Conservation (phyloP, 106 monocot species). For the Triglochin maritima region DNA sequence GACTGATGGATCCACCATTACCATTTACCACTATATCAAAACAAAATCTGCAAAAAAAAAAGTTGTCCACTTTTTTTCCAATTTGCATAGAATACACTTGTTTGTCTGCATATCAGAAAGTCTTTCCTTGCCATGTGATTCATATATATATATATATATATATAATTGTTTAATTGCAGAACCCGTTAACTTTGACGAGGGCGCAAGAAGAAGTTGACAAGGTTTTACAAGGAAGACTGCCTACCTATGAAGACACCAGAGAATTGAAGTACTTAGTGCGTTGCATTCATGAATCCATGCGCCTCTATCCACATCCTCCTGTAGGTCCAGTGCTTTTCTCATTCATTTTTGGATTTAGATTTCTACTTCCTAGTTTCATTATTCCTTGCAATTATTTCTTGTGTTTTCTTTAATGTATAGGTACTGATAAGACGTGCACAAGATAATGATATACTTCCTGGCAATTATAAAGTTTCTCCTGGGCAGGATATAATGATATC, state of each 20-base stretch:
- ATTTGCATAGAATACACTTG: too few relatives aligned
- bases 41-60: too few relatives aligned
- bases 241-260: slow-evolving; percentile 75
- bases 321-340: slow-evolving; percentile 26
- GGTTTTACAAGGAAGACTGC: slow-evolving; percentile 77
- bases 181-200: slow-evolving; percentile 38
- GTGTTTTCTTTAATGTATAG: slow-evolving; percentile 20
- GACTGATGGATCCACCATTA: too few relatives aligned
- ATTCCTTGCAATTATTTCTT: not conserved
- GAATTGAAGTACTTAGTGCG: slow-evolving; percentile 88
- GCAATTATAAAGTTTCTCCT: slow-evolving; percentile 69
- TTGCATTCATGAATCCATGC: slow-evolving; percentile 93
- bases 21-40: too few relatives aligned
- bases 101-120: not conserved
- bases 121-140: not conserved
- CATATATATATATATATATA: slow-evolving; percentile 5
- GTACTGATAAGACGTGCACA: slow-evolving; percentile 89
- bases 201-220: slow-evolving; percentile 82
- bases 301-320: slow-evolving; percentile 96
- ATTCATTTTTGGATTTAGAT: not conserved
- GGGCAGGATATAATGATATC: slow-evolving; percentile 99
- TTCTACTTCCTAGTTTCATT: slow-evolving; percentile 3
- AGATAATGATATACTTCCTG: slow-evolving; percentile 80
- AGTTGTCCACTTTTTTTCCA: too few relatives aligned
- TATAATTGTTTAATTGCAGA: slow-evolving; percentile 33